Evolutionary conservation across 108 stramenopile genomes (phyloP), one percentile per base, ranked within the genome.

Genomic region (Schizochytrium sp.): DNA sequence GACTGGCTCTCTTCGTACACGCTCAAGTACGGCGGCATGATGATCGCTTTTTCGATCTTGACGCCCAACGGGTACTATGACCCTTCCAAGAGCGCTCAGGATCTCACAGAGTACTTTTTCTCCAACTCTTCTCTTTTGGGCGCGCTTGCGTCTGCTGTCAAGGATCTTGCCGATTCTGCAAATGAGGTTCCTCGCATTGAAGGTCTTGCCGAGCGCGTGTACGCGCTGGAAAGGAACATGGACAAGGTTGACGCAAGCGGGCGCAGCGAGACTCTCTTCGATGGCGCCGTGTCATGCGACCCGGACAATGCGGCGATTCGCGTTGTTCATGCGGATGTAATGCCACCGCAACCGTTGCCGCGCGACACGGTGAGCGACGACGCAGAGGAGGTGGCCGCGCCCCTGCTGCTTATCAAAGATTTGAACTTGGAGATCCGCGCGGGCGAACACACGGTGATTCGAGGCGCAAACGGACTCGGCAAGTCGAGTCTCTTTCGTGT

Each of bases 391-490:
- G 76, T 6, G n/a, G 18, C 48, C 3, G 76, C 6, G 23, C 58
- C 87, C 4, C 90, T 89, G 41, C 87, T 91, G 19, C 57, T 92
- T 47, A 25, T 92, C 14, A 44, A 45, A 3, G 23, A 87, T 43
- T 87, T 92, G 34, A 71, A 89, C 23, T 87, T 92, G 60, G 43
- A 89, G 76, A 89, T 91, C 28, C 47, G 87, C 19, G 83, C 87
- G 23, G 91, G 91, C 45, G 53, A 87, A 87, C 91, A 91, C 51
- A 87, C 87, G 4, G 23, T 91, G 5, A 55, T 91, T 12, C 90
- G 87, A 10, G 91, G 91, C 48, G 90, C 91, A 21, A 91, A 91
- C 87, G 91, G 91, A 4, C 87, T 83, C 5, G 91, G 91, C 25
- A 91, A 91, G 87, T 69, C 59, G 6, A 59, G 57, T 63, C 58